phyloP scores from a whole-genome alignment of 176 grass and related monocot genomes.

The Neostapfia colusana region DNA sequence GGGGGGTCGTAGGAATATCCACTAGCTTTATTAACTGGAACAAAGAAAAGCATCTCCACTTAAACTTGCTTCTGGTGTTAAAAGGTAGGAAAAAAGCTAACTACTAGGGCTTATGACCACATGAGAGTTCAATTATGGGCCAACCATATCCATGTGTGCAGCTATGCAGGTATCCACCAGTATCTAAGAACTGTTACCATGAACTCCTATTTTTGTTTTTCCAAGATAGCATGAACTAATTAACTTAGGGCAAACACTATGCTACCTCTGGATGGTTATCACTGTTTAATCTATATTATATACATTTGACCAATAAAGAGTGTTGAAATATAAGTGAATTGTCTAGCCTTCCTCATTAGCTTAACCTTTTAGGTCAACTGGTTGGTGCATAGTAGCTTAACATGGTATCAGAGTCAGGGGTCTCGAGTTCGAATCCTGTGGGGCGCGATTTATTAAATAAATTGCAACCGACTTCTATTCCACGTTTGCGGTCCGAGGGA shows the following conservation, averaged over 20 bases:
- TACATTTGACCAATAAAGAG: too few relatives aligned
- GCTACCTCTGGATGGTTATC: slow-evolving; percentile 7
- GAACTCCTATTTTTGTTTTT: neutral
- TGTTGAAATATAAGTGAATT: too few relatives aligned
- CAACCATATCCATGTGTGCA: slow-evolving; percentile 2
- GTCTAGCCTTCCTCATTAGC: too few relatives aligned
- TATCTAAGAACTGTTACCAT: neutral
- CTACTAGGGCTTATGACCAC: slow-evolving; percentile 13
- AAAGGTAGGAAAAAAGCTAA: slow-evolving; percentile 18
- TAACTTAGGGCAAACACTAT: slow-evolving; percentile 17
- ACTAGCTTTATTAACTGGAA: slow-evolving; percentile 32
- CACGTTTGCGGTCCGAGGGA: too few relatives aligned
- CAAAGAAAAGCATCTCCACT: neutral
- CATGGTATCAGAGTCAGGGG: too few relatives aligned
- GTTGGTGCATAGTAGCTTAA: too few relatives aligned
- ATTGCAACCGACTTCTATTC: too few relatives aligned
- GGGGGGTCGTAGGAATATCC: slow-evolving; percentile 30
- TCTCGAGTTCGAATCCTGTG: too few relatives aligned
- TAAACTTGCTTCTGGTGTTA: neutral
- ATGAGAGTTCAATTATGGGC: slow-evolving; percentile 16
- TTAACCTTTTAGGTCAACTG: too few relatives aligned
- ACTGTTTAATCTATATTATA: too few relatives aligned
- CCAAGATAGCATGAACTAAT: neutral
- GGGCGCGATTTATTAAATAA: too few relatives aligned
- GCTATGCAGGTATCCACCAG: slow-evolving; percentile 10